Percentiles rank a stretch among this genome's conserved stretches.
Evolutionary conservation across 768 basidiomycete species (phyloP).

Genomic region (Polyporus arcularius): DNA sequence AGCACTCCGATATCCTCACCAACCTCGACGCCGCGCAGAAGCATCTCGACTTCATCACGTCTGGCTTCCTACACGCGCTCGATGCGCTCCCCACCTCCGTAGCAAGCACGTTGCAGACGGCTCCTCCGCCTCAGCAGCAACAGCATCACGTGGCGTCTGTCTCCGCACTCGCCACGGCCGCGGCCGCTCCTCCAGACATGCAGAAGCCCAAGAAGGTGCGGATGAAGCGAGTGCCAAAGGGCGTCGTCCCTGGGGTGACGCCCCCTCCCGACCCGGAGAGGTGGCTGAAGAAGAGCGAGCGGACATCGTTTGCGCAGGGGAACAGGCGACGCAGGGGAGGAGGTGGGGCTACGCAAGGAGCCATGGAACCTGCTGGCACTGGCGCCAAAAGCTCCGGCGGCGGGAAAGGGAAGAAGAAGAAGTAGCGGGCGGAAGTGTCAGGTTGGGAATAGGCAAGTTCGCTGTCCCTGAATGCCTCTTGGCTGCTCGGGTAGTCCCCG

Average conservation of each 20-base stretch:
- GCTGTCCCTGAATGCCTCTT: neutral
- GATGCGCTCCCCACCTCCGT: slow-evolving; percentile 56
- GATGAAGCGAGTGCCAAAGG: slow-evolving; percentile 68
- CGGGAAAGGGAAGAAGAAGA: slow-evolving; percentile 69
- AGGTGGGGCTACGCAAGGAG: slow-evolving; percentile 70
- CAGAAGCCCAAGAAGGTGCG: slow-evolving; percentile 48
- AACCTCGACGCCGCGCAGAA: slow-evolving; percentile 82
- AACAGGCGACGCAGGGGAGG: slow-evolving; percentile 50
- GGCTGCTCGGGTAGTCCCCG: neutral
- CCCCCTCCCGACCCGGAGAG: slow-evolving; percentile 84
- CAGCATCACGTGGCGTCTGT: slow-evolving; percentile 36
- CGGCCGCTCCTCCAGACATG: slow-evolving; percentile 25
- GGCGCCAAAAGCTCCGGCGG: slow-evolving; percentile 33
- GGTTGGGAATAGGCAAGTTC: neutral
- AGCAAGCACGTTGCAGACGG: slow-evolving; percentile 57
- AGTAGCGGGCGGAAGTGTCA: slow-evolving; percentile 37
- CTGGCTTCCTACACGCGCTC: slow-evolving; percentile 65
- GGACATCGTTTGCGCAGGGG: slow-evolving; percentile 54
- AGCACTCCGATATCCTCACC: slow-evolving; percentile 83
- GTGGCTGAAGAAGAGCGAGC: slow-evolving; percentile 87
- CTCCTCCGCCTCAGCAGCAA: slow-evolving; percentile 49
- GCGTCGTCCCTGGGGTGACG: slow-evolving; percentile 77
- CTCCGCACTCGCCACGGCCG: slow-evolving; percentile 22
- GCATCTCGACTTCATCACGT: slow-evolving; percentile 83
- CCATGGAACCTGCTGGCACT: slow-evolving; percentile 38